These are phyloP conservation scores for Hanseniaspora jakobsenii DNA, from an alignment of 805 yeast genomes.

Conservation along the genomic window DNA sequence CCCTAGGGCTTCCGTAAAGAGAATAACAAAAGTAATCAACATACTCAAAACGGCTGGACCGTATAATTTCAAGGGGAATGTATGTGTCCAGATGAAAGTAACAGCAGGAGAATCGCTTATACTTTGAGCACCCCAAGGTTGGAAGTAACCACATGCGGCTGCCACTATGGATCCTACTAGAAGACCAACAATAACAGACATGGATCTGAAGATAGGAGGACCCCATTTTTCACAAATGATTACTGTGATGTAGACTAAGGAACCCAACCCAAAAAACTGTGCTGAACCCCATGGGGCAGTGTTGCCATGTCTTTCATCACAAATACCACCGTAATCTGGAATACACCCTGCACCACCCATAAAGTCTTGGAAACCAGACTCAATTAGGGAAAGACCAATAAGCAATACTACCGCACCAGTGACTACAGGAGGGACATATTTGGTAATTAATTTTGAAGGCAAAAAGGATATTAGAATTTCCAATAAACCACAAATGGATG, in stretches of 20 bases:
- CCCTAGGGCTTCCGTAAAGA: slow-evolving; percentile 90
- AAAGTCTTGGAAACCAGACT: slow-evolving; percentile 72
- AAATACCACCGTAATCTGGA: slow-evolving; percentile 41
- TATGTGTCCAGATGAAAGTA: slow-evolving; percentile 78
- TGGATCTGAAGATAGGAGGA: slow-evolving; percentile 85
- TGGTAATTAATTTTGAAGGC: slow-evolving; percentile 61
- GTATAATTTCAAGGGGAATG: slow-evolving; percentile 62
- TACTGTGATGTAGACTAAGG: slow-evolving; percentile 63
- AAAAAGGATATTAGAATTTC: slow-evolving; percentile 64
- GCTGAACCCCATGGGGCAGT: slow-evolving; percentile 63
- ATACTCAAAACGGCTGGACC: slow-evolving; percentile 81
- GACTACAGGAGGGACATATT: slow-evolving; percentile 75
- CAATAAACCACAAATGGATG: slow-evolving; percentile 62
- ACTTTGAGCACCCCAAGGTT: slow-evolving; percentile 29
- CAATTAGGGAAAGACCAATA: slow-evolving; percentile 61
- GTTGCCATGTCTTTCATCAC: slow-evolving; percentile 31
- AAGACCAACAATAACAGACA: slow-evolving; percentile 80
- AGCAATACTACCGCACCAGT: slow-evolving; percentile 87
- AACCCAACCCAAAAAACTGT: slow-evolving; percentile 75
- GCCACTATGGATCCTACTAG: slow-evolving; percentile 85
- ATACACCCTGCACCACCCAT: slow-evolving; percentile 73
- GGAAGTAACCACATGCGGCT: slow-evolving; percentile 77
- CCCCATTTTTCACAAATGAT: slow-evolving; percentile 76
- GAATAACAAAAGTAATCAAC: slow-evolving; percentile 66
- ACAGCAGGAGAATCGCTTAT: slow-evolving; percentile 68